Percentiles rank a stretch among this genome's conserved stretches.
These are phyloP conservation scores for Byssothecium circinans DNA, from an alignment of 2,329 filamentous ascomycete genomes.

Conservation along the genomic window DNA sequence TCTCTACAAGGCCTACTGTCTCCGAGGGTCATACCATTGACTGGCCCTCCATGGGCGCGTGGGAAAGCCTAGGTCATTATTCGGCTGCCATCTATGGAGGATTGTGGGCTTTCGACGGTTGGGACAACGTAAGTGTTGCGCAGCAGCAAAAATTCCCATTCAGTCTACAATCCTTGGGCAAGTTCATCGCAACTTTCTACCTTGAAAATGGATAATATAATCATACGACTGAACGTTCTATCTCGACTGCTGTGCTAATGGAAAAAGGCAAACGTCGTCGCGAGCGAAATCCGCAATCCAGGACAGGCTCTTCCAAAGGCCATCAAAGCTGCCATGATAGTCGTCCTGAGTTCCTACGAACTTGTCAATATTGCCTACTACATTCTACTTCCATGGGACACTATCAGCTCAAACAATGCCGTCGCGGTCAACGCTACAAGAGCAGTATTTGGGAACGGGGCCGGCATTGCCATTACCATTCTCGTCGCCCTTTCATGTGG, in stretches of 20 bases:
- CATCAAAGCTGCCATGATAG: conserved; percentile 63
- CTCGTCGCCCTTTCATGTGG: conserved; percentile 64
- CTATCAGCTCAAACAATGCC: conserved; percentile 61
- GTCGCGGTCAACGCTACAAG: conserved; percentile 60
- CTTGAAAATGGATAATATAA: no score
- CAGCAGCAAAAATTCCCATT: neutral
- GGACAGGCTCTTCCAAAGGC: conserved; percentile 56
- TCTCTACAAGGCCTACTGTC: conserved; percentile 53
- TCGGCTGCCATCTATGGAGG: conserved; percentile 64
- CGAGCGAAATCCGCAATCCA: conserved; percentile 42
- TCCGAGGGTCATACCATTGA: conserved; percentile 47
- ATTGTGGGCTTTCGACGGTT: conserved; percentile 67
- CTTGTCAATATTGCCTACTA: conserved; percentile 65
- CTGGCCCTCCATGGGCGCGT: conserved; percentile 49
- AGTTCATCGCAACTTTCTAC: no score
- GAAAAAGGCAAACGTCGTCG: conserved; percentile 43
- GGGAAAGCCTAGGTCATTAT: conserved; percentile 63
- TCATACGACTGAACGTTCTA: no score
- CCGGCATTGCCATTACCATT: conserved; percentile 58
- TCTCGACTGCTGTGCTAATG: conserved; percentile 3
- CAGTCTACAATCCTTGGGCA: conserved; percentile 21
- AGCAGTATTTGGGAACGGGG: conserved; percentile 55
- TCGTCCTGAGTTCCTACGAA: conserved; percentile 62
- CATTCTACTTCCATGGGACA: conserved; percentile 62
- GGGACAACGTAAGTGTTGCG: conserved; percentile 60